These are phyloP conservation scores for Tylopilus rubrobrunneus DNA, from an alignment of 768 basidiomycete species.

Conservation along the genomic window DNA sequence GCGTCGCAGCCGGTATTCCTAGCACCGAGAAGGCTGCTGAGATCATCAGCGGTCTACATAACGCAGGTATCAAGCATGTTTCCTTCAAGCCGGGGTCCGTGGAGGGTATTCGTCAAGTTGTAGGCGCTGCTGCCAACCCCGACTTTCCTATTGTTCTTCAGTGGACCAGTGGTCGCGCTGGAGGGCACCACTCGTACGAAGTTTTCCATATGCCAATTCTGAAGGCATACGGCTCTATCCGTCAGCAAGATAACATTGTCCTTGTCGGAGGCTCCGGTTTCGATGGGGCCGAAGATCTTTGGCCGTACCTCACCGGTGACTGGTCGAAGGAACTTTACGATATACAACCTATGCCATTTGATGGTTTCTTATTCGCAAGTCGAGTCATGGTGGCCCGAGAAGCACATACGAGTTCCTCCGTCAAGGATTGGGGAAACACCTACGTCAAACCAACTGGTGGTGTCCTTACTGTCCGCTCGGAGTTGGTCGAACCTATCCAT, in stretches of 20 bases:
- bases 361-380: conserved; percentile 93
- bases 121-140: conserved; percentile 90
- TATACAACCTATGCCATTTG: conserved; percentile 95
- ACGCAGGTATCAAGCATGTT: conserved; percentile 90
- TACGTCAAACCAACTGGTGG: conserved; percentile 94
- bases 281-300: conserved; percentile 90
- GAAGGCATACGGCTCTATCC: conserved; percentile 84
- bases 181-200: conserved; percentile 97
- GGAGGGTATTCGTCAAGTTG: conserved; percentile 95
- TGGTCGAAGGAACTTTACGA: conserved; percentile 84
- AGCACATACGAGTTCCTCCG: conserved; percentile 89
- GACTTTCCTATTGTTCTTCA: conserved; percentile 97
- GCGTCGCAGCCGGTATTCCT: conserved; percentile 96
- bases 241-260: conserved; percentile 82
- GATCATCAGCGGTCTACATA: conserved; percentile 81
- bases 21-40: conserved; percentile 95
- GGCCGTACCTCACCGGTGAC: conserved; percentile 95
- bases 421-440: conserved; percentile 94
- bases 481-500: conserved; percentile 98
- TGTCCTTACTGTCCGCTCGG: conserved; percentile 93
- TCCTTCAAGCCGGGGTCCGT: conserved; percentile 98
- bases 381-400: conserved; percentile 99
- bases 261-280: conserved; percentile 95
- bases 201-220: conserved; percentile 98
- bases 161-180: conserved; percentile 99